Evolutionary conservation across 352 stramenopile species (phyloP).

Genomic region (Globisporangium yorkense): DNA sequence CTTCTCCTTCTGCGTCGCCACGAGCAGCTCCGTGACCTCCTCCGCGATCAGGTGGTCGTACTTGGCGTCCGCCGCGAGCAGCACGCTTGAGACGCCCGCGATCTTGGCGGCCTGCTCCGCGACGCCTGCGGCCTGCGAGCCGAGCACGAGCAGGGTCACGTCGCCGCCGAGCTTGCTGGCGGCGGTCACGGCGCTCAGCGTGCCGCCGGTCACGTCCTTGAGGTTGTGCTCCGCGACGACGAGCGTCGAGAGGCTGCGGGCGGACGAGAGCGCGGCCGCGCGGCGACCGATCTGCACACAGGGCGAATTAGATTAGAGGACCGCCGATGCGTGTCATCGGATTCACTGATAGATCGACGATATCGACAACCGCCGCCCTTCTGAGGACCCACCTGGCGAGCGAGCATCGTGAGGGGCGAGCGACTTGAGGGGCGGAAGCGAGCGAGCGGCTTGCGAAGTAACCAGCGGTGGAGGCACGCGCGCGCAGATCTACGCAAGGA

Average conservation of each 20-base stretch:
- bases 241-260: conserved; percentile 63
- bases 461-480: neutral
- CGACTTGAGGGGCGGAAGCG: too few species aligned
- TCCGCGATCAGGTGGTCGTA: conserved; percentile 88
- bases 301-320: neutral
- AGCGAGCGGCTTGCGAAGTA: conserved; percentile 4
- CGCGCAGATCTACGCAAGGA: conserved; percentile 1
- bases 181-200: conserved; percentile 84
- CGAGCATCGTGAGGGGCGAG: conserved; percentile 18
- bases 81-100: conserved; percentile 70
- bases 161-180: conserved; percentile 78
- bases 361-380: too few species aligned
- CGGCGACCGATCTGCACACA: conserved; percentile 38
- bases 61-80: conserved; percentile 80
- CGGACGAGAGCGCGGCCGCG: conserved; percentile 26
- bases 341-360: neutral
- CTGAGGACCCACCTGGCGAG: conserved; percentile 21
- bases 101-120: conserved; percentile 74
- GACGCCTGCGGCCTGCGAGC: conserved; percentile 48
- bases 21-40: conserved; percentile 77
- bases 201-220: conserved; percentile 56
- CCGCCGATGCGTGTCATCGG: neutral
- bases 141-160: conserved; percentile 72
- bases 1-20: conserved; percentile 51
- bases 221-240: conserved; percentile 87